Percentiles rank a stretch among this genome's conserved stretches.
Conservation (phyloP, 305 asterid species). For the Fraxinus latifolia region DNA sequence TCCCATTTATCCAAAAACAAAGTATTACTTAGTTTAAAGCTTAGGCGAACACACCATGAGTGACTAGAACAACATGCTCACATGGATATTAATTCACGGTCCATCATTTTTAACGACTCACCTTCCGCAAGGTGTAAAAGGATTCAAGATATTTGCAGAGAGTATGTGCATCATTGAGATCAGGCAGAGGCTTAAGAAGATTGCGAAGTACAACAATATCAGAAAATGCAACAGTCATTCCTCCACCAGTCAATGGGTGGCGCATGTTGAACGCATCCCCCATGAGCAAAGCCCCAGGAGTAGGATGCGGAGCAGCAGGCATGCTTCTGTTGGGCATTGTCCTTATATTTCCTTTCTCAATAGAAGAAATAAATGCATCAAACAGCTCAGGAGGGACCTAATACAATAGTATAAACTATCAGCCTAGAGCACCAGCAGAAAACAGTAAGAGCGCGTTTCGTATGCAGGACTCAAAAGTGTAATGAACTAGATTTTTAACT, state of each 20-base stretch:
- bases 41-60: background rate
- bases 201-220: slow-evolving; percentile 38
- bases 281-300: slow-evolving; percentile 43
- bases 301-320: slow-evolving; percentile 43
- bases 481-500: background rate
- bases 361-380: slow-evolving; percentile 28
- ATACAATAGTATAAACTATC: background rate
- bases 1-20: background rate
- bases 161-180: slow-evolving; percentile 32
- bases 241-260: slow-evolving; percentile 51
- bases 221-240: slow-evolving; percentile 51
- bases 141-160: slow-evolving; percentile 36
- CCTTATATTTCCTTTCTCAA: slow-evolving; percentile 38
- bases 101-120: background rate
- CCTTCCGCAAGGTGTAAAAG: slow-evolving; percentile 41
- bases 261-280: slow-evolving; percentile 58
- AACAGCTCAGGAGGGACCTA: slow-evolving; percentile 37
- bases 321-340: slow-evolving; percentile 42
- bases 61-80: background rate
- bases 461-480: background rate
- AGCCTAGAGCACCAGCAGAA: background rate
- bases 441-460: background rate
- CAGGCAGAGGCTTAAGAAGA: slow-evolving; percentile 35
- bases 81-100: background rate
- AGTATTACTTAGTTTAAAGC: background rate